Evolutionary conservation across 2,329 filamentous ascomycete species (phyloP).

Genomic region (Ceratocystis diversiconidia): DNA sequence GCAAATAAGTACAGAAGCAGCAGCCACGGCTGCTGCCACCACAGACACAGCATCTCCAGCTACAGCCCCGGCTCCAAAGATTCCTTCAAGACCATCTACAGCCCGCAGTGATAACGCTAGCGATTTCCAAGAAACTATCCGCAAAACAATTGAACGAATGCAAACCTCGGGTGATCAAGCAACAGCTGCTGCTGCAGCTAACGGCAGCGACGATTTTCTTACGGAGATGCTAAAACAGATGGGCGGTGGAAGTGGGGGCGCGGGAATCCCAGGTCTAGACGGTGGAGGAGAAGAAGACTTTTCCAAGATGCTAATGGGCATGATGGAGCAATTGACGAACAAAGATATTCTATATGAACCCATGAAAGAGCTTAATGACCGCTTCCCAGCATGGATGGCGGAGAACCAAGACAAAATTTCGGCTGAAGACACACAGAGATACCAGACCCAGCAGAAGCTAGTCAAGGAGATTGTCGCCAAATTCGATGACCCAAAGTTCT

Average conservation of each 20-base stretch:
- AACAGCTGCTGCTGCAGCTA: slow-evolving; percentile 58
- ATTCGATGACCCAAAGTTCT: slow-evolving; percentile 72
- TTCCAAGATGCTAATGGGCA: slow-evolving; percentile 85
- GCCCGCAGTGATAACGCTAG: slow-evolving; percentile 34
- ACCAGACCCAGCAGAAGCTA: slow-evolving; percentile 63
- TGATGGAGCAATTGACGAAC: slow-evolving; percentile 98
- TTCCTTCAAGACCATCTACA: slow-evolving; percentile 28
- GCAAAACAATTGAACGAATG: slow-evolving; percentile 91
- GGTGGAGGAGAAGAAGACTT: slow-evolving; percentile 65
- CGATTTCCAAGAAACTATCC: slow-evolving; percentile 84
- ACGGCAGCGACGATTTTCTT: slow-evolving; percentile 60
- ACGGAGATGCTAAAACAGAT: slow-evolving; percentile 88
- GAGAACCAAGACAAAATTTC: slow-evolving; percentile 55
- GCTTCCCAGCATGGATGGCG: slow-evolving; percentile 80
- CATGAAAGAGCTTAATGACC: slow-evolving; percentile 91
- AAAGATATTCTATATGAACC: slow-evolving; percentile 97
- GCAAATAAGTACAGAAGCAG: slow-evolving; percentile 37
- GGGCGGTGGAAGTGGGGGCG: slow-evolving; percentile 47
- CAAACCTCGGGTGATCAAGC: slow-evolving; percentile 75
- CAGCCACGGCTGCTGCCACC: slow-evolving; percentile 23
- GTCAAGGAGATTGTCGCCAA: slow-evolving; percentile 77
- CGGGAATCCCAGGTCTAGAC: slow-evolving; percentile 20
- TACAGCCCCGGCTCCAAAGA: slow-evolving; percentile 23
- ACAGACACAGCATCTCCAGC: slow-evolving; percentile 21
- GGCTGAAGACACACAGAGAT: slow-evolving; percentile 61